Base-by-base conservation (phyloP, 169 alveolate species). In the Eimeria tenella region DNA sequence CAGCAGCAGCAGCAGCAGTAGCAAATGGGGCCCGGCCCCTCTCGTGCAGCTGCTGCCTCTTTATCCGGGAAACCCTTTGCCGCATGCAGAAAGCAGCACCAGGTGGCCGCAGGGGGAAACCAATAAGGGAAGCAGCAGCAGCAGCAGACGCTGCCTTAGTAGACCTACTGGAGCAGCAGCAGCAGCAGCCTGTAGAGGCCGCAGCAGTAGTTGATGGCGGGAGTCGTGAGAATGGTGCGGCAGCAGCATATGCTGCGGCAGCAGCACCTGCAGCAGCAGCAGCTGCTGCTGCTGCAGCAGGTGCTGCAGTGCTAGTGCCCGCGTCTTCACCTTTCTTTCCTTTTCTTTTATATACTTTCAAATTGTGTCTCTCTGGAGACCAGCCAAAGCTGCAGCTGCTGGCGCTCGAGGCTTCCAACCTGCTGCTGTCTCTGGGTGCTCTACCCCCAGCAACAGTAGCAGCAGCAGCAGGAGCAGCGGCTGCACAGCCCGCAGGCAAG, bases 371-470 rank as follows among this genome's bases (percentile, higher is more conserved):
- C 9, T 15, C n/a, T 8, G 9, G 11, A 13, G 77, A 68, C 77
- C 11, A 8, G 49, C 49, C 31, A 0, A 68, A 68, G 77, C 77
- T 68, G 77, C 77, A 68, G n/a, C 77, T 68, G 13, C 31, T 68
- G 31, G 77, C 77, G 11, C 77, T 68, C 31, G 77, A 68, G 11
- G 77, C 77, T 3, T 0, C 77, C 77, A 68, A 68, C 4, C 77
- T 68, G 49, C 77, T 68, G 77, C 77, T 68, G 42, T 11, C 77
- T 68, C 42, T 68, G 31, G 77, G 77, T 7, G 77, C 77, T 23
- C 77, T 68, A 15, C 49, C 42, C n/a, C 2, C 68, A 17, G 31
- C 77, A 8, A 5, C 49, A 8, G 77, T 2, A 8, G 77, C 11
- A 8, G 31, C 77, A 17, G 77, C n/a, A 13, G 77, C 77, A 7